Percentiles rank a stretch among this genome's conserved stretches.
phyloP scores from a whole-genome alignment of 2,329 filamentous ascomycete genomes.

The Incumbomyces lentus region DNA sequence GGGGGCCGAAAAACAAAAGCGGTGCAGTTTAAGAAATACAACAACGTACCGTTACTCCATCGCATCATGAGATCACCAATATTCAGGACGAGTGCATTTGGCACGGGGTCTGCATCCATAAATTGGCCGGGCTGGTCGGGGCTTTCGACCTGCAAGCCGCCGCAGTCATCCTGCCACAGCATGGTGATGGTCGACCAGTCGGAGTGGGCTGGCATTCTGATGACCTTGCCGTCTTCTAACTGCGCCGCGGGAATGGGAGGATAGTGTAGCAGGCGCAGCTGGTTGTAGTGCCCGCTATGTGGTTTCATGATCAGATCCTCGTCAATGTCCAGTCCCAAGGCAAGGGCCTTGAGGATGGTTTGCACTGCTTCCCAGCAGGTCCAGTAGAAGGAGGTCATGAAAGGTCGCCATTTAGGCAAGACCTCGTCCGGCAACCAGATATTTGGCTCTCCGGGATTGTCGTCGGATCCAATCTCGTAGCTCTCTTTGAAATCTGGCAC shows the following conservation, averaged over 20 bases:
- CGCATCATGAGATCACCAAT: slow-evolving; percentile 41
- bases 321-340: slow-evolving; percentile 38
- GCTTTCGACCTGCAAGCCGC: slow-evolving; percentile 43
- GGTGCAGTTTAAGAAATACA: background rate
- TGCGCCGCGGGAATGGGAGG: slow-evolving; percentile 37
- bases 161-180: slow-evolving; percentile 44
- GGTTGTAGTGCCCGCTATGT: slow-evolving; percentile 48
- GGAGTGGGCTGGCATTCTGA: slow-evolving; percentile 43
- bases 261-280: slow-evolving; percentile 52
- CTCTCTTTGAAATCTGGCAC: slow-evolving; percentile 43
- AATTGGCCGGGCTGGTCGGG: slow-evolving; percentile 30
- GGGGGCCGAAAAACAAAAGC: too few relatives aligned
- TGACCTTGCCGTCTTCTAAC: slow-evolving; percentile 31
- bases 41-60: slow-evolving; percentile 38
- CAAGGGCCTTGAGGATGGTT: slow-evolving; percentile 35
- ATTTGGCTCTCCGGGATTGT: slow-evolving; percentile 37
- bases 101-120: slow-evolving; percentile 29
- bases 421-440: slow-evolving; percentile 39
- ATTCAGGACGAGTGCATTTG: slow-evolving; percentile 37
- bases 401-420: slow-evolving; percentile 38
- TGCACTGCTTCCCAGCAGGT: slow-evolving; percentile 45
- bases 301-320: slow-evolving; percentile 37
- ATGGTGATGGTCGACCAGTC: slow-evolving; percentile 47
- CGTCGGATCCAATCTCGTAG: slow-evolving; percentile 43
- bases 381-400: slow-evolving; percentile 43